These are phyloP conservation scores for Verticillium nubilum DNA, from an alignment of 2,329 filamentous ascomycete species.

Conservation along the genomic window DNA sequence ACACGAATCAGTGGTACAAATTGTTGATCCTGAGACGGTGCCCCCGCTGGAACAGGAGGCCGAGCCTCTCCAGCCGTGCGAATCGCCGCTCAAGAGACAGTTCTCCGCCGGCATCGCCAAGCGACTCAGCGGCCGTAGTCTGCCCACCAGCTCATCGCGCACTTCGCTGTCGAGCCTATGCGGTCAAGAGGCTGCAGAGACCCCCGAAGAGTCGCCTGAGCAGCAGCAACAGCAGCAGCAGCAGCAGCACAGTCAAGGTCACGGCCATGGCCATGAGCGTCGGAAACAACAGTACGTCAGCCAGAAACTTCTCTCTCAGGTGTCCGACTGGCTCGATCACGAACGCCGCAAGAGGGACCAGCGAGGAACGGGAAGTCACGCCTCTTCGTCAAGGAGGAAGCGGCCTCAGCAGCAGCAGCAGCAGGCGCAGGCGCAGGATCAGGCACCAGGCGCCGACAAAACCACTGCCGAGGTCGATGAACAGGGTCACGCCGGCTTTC, in stretches of 20 bases:
- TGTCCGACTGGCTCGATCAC: conserved; percentile 77
- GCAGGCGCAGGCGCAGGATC: conserved; percentile 4
- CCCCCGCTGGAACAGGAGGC: conserved; percentile 13
- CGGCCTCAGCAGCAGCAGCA: conserved; percentile 15
- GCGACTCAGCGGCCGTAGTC: conserved; percentile 33
- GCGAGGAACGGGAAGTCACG: conserved; percentile 37
- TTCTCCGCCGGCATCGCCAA: conserved; percentile 37
- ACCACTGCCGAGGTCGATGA: background rate
- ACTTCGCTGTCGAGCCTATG: conserved; percentile 35
- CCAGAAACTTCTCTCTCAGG: conserved; percentile 63
- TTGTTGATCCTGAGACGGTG: conserved; percentile 42
- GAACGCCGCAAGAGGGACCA: conserved; percentile 65
- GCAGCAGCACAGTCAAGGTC: too few species aligned
- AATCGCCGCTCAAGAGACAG: conserved; percentile 29
- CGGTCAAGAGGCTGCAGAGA: conserved; percentile 22
- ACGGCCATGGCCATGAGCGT: conserved; percentile 22
- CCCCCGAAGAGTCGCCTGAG: conserved; percentile 16
- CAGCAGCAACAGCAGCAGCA: conserved; percentile 3
- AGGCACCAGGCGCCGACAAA: background rate
- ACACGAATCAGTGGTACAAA: conserved; percentile 44
- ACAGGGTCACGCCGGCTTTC: background rate
- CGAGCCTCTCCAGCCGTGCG: conserved; percentile 25
- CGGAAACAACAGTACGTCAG: conserved; percentile 33
- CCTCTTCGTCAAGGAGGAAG: conserved; percentile 33
- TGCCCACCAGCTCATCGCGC: conserved; percentile 32